Evolutionary conservation across 2,329 filamentous ascomycete species (phyloP).

Genomic region (Catunica adiposa): DNA sequence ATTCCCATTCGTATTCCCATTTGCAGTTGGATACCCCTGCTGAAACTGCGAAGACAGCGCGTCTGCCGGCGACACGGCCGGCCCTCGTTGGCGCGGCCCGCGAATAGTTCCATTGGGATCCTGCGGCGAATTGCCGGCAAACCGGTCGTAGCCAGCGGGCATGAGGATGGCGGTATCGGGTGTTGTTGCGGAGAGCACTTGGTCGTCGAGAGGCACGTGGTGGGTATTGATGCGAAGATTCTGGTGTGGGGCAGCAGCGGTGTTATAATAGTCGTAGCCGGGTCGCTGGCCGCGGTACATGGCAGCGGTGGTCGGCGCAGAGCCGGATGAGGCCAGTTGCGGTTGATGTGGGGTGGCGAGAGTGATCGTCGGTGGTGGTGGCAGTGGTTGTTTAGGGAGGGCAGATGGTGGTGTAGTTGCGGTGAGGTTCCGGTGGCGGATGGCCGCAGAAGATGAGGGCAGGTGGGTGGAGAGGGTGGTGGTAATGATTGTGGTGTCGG

Average conservation of each 20-base stretch:
- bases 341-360: background rate
- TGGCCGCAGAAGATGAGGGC: background rate
- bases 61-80: background rate
- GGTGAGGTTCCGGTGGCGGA: constrained; percentile 5
- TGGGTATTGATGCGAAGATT: constrained; percentile 14
- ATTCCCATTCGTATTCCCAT: background rate
- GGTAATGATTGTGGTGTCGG: background rate
- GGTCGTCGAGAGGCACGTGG: constrained; percentile 8
- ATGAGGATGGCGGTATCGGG: constrained; percentile 14
- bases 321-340: background rate
- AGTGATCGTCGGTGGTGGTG: too few species aligned
- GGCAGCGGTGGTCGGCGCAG: background rate
- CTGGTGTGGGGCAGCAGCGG: background rate
- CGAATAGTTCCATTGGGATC: background rate
- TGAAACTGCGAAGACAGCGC: background rate
- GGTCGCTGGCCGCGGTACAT: constrained; percentile 11
- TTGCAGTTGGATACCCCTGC: background rate
- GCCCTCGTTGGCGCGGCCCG: background rate
- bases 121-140: background rate
- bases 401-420: background rate
- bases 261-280: constrained; percentile 13
- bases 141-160: constrained; percentile 13
- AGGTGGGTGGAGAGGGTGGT: background rate
- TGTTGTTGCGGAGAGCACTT: constrained; percentile 8
- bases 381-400: constrained; percentile 3